Percentiles rank a stretch among this genome's conserved stretches.
These are phyloP conservation scores for Coccomyxa sp. DNA, from an alignment of 139 green algal genomes.

Conservation along the genomic window DNA sequence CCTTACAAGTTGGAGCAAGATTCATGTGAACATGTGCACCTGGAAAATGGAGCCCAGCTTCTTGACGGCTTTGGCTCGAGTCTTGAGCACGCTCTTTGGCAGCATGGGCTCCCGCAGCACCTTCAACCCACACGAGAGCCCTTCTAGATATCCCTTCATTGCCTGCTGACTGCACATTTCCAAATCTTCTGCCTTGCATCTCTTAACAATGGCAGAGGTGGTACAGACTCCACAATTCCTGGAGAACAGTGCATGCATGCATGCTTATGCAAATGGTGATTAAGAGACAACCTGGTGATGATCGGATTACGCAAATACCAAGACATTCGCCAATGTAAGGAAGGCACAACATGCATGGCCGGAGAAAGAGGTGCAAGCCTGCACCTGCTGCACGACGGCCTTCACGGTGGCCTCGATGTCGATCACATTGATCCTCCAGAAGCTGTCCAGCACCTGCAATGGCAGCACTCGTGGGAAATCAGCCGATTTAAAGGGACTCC, in stretches of 20 bases:
- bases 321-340: too few relatives aligned
- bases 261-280: too few relatives aligned
- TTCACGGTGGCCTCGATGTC: constrained; percentile 82
- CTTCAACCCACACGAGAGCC: too few relatives aligned
- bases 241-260: too few relatives aligned
- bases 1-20: neutral
- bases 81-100: constrained; percentile 14
- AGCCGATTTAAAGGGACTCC: neutral
- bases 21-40: neutral
- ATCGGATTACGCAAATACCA: too few relatives aligned
- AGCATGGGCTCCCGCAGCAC: constrained; percentile 25
- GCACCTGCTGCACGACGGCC: constrained; percentile 21
- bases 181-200: too few relatives aligned
- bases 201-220: too few relatives aligned
- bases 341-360: too few relatives aligned
- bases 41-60: constrained; percentile 52
- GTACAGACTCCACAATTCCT: too few relatives aligned
- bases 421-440: constrained; percentile 72
- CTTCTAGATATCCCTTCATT: too few relatives aligned
- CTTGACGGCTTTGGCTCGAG: constrained; percentile 41
- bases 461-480: constrained; percentile 3
- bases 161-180: too few relatives aligned
- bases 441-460: constrained; percentile 26
- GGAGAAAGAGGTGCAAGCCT: neutral
- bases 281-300: too few relatives aligned